These are phyloP conservation scores for Daedaleopsis nitida DNA, from an alignment of 768 basidiomycete genomes.

Conservation along the genomic window DNA sequence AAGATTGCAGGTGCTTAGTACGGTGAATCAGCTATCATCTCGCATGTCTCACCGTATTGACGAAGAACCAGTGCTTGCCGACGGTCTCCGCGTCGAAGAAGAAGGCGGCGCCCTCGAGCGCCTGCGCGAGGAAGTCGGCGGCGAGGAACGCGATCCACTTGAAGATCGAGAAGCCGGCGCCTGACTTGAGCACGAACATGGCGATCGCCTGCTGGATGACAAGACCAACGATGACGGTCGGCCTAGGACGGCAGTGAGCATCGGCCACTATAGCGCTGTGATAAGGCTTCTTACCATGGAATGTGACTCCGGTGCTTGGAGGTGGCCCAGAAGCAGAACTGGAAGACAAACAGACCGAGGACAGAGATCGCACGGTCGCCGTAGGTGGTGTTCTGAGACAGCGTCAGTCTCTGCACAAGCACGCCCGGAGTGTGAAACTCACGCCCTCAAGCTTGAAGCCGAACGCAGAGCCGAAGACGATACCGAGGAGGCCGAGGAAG, in stretches of 20 bases:
- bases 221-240: slow-evolving; percentile 85
- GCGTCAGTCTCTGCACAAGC: slow-evolving; percentile 1
- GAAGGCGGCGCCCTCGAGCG: slow-evolving; percentile 71
- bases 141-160: slow-evolving; percentile 80
- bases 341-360: slow-evolving; percentile 79
- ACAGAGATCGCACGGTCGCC: slow-evolving; percentile 83
- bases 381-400: slow-evolving; percentile 57
- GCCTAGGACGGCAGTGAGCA: slow-evolving; percentile 44
- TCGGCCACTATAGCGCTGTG: not conserved
- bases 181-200: slow-evolving; percentile 84
- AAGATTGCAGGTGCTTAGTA: not conserved
- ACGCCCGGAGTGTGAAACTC: slow-evolving; percentile 19
- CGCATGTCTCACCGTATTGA: slow-evolving; percentile 59
- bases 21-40: not conserved
- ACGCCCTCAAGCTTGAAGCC: slow-evolving; percentile 69
- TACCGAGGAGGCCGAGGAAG: slow-evolving; percentile 74
- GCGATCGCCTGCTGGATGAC: slow-evolving; percentile 86
- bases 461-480: slow-evolving; percentile 86
- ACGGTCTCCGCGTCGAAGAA: slow-evolving; percentile 76
- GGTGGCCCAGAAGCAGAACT: slow-evolving; percentile 68
- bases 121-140: slow-evolving; percentile 74
- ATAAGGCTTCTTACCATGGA: slow-evolving; percentile 58
- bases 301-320: slow-evolving; percentile 65
- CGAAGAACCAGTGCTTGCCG: slow-evolving; percentile 80
- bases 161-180: slow-evolving; percentile 84